Evolutionary conservation across 2,329 filamentous ascomycete species (phyloP), one percentile per base, ranked within the genome.

Genomic region (Diaporthe australafricana): DNA sequence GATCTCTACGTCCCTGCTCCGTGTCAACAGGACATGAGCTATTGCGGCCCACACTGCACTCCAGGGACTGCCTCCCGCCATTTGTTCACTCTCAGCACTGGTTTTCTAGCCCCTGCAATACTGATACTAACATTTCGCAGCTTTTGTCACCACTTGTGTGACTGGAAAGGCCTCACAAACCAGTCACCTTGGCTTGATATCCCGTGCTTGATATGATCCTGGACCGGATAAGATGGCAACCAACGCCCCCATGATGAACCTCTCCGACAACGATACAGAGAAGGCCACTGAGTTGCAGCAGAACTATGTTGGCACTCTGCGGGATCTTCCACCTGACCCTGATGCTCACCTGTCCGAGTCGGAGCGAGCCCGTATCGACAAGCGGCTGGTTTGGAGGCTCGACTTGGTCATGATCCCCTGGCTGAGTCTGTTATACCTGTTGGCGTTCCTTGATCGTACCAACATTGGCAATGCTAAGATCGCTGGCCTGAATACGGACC

Each of bases 401-500:
- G 81, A 82, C 56, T 74, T 75, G 53, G 79, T 78, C 27, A 77
- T 82, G 35, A 80, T 82, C 16, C 81, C 81, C 45, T 82, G 81
- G 81, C 79, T 82, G 76, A 75, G 90, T 71, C 84, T 94, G 60
- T 86, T 95, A 42, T 95, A 95, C 77, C 86, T 95, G 1, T 86
- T 94, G 67, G 92, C 91, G 73, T 95, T 94, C 79, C 86, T 95
- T 53, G 90, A 92, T 78, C 87, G 92, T 17, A 95, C 94, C 32
- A 96, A 96, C 77, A 93, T 95, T 72, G 93, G 93, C 55, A 88
- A 87, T 82, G 94, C 89, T 47, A 91, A 90, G 75, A 88, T 91
- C 72, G 88, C 87, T 30, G 83, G 85, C 63, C 81, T 90, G 14
- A 75, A 81, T 35, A 75, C 52, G 11, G 90, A 93, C 71, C 83